Conservation (phyloP, 176 grass and related monocot genomes). For the Puccinellia tenuiflora region DNA sequence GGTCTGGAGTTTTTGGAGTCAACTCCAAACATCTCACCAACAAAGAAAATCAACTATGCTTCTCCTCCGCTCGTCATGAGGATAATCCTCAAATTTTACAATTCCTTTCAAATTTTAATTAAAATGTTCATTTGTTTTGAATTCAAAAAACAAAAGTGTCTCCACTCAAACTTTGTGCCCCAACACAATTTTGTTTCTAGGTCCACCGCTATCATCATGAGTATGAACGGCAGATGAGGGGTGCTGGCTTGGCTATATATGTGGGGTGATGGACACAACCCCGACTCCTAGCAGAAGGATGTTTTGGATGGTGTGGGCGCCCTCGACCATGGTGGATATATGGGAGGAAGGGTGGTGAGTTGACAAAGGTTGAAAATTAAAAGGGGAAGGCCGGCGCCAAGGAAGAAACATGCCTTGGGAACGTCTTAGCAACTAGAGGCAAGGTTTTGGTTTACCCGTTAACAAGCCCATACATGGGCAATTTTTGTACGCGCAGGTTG, state of each 20-base stretch:
- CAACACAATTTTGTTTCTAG: too few relatives aligned
- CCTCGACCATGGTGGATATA: too few relatives aligned
- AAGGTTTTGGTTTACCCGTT: neutral
- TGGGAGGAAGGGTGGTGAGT: accelerated
- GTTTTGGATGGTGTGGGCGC: too few relatives aligned
- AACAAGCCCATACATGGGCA: too few relatives aligned
- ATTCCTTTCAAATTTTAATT: neutral
- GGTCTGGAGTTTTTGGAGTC: neutral
- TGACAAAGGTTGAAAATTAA: neutral
- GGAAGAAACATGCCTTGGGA: neutral
- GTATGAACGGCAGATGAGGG: too few relatives aligned
- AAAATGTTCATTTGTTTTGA: neutral
- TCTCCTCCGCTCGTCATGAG: neutral
- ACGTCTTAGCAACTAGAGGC: neutral
- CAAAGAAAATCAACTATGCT: neutral
- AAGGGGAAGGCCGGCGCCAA: neutral
- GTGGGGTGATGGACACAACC: too few relatives aligned
- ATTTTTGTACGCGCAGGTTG: too few relatives aligned
- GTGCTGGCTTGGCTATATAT: too few relatives aligned
- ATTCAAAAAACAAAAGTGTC: neutral
- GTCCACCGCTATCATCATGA: too few relatives aligned
- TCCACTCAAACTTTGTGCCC: neutral
- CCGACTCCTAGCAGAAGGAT: too few relatives aligned
- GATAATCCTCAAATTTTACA: neutral
- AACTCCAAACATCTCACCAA: neutral